Base-by-base conservation (phyloP, 495 filamentous ascomycete species). In the Rostrohypoxylon terebratum region DNA sequence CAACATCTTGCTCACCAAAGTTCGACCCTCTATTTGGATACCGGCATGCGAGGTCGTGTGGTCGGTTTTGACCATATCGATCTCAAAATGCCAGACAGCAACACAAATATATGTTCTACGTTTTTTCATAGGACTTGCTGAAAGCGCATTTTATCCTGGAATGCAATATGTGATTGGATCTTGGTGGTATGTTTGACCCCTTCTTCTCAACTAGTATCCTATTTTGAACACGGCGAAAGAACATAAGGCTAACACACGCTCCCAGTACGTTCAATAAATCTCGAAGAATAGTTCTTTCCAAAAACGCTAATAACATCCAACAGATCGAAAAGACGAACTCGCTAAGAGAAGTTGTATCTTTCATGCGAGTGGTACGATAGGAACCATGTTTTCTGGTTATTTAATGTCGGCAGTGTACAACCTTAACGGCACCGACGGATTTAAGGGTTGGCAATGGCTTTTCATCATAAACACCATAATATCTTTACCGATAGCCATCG, bases 271-370 rank as follows among this genome's bases (percentile, higher is more conserved):
- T 42, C n/a, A 4, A 18, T 57, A 31, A 13, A 3, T 8, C 16
- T 3, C 21, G n/a, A 21, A 48, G 18, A 31, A 16, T 0, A 6
- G 4, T 21, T 23, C 14, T 14, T n/a, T n/a, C 20, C 16, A 9
- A 0, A 21, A 28, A 23, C 53, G 11, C 70, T 72, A 59, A 72
- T 72, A 59, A 72, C 51, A 40, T 40, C 0, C 38, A n/a, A 10
- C 14, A 72, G 70, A 63, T 82, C 87, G 59, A 82, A 89, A 78
- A 75, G 87, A 72, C 79, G 86, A 81, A 78, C 86, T 79, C 77
- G 89, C 77, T 63, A 90, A 88, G 67, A 80, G 89, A 14, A 86
- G 86, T n/a, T 89, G 87, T 60, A 89, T 91, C 34, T 90, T 90
- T 75, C 86, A 89, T 44, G 85, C 85, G 0, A 85, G 80, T 59